Evolutionary conservation across 257 asterid genomes (phyloP).

Genomic region (Craterostigma plantagineum): DNA sequence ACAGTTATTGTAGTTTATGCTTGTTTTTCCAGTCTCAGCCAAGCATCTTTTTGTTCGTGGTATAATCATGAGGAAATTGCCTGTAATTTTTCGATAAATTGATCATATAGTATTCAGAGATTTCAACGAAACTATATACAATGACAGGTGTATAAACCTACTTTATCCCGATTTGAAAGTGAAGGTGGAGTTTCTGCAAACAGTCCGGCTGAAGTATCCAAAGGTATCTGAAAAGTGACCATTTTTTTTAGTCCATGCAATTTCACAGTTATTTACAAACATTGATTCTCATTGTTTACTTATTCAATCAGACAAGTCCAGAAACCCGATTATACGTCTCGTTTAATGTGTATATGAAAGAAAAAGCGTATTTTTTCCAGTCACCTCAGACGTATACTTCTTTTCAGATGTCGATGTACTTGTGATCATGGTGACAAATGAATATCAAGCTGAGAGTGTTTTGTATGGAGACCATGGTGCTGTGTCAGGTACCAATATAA

Average conservation of each 20-base stretch:
- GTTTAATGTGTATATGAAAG: no score
- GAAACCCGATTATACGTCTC: no score
- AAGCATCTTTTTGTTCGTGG: no score
- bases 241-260: constrained; percentile 3
- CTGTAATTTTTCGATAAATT: not conserved
- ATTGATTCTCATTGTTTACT: no score
- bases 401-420: constrained; percentile 62
- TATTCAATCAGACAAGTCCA: no score
- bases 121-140: constrained; percentile 10
- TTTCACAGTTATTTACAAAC: no score
- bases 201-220: constrained; percentile 77
- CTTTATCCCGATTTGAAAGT: constrained; percentile 61
- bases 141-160: constrained; percentile 65
- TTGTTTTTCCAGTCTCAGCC: no score
- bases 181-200: constrained; percentile 75
- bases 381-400: no score
- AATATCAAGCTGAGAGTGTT: constrained; percentile 85
- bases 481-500: constrained; percentile 44
- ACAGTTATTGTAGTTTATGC: no score
- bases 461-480: constrained; percentile 74
- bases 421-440: constrained; percentile 88
- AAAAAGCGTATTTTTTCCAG: no score
- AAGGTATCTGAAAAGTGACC: constrained; percentile 24
- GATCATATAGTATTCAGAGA: not conserved
- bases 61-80: no score